Base-by-base conservation (phyloP, 306 rosid genomes). In the Echinosophora koreensis region DNA sequence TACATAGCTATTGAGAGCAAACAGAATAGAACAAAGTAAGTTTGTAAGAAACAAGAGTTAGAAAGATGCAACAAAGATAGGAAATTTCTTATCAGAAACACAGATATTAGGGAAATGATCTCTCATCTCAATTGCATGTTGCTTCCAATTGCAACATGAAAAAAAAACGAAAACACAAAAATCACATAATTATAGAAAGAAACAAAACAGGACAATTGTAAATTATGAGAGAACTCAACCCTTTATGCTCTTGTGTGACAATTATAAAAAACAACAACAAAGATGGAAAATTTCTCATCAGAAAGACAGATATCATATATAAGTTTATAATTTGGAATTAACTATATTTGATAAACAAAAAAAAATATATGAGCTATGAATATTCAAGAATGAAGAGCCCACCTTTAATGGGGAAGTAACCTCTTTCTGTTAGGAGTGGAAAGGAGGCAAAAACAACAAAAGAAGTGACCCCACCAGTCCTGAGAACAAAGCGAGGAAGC, bases 341-440 rank as follows among this genome's bases (percentile, higher is more conserved):
- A 50, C 3, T 3, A 51, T 3, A 4, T 35, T 38, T 38, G 63
- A 27, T 3, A n/a, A 54, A 59, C 22, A 55, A 34, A 5, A 30
- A 30, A 30, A 30, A 30, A 0, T 2, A 50, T 1, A 34, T 1
- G 5, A 61, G 5, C 32, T 28, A 58, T n/a, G n/a, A n/a, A n/a
- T n/a, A n/a, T n/a, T n/a, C n/a, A n/a, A n/a, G n/a, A n/a, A n/a
- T n/a, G n/a, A n/a, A n/a, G n/a, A n/a, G 27, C 16, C 1, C 13
- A 74, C 86, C 88, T 82, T 85, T 84, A 10, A 82, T 27, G 12
- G 91, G 87, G 38, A 84, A 34, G 46, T 85, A 89, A 14, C 87
- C 84, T 1, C 12, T 79, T 55, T 83, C 38, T 44, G n/a, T 83
- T 0, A 83, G 55, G 0, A 78, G 65, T 0, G 78, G 81, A 28